Percentiles rank a stretch among this genome's conserved stretches.
Evolutionary conservation across 441 rosid species (phyloP).

Genomic region (Geranium incanum): DNA sequence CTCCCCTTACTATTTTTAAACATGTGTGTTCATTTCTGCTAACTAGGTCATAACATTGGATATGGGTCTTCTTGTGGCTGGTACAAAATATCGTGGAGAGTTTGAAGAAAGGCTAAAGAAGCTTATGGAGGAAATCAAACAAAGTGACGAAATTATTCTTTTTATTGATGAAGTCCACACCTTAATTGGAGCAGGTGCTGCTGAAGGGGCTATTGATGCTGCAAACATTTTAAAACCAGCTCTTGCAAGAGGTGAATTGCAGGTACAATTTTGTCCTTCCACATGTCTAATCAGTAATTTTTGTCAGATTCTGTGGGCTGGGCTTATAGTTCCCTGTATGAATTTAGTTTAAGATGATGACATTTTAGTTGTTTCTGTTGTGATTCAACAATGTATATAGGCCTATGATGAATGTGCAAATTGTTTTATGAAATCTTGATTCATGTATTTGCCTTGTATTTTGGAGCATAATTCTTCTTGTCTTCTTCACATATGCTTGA

Average conservation of each 20-base stretch:
- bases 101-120: slow-evolving; percentile 89
- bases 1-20: neutral
- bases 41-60: slow-evolving; percentile 80
- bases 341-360: neutral
- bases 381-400: neutral
- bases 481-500: too few species aligned
- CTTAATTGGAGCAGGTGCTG: slow-evolving; percentile 83
- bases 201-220: slow-evolving; percentile 92
- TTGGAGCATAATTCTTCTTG: neutral
- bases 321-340: neutral
- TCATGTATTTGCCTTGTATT: neutral
- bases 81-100: slow-evolving; percentile 96
- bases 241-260: slow-evolving; percentile 94
- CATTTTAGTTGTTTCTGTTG: neutral
- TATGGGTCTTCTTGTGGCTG: slow-evolving; percentile 96
- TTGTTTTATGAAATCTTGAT: neutral
- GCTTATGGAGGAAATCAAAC: slow-evolving; percentile 81
- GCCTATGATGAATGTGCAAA: too few species aligned
- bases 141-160: slow-evolving; percentile 74
- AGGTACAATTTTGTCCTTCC: slow-evolving; percentile 33
- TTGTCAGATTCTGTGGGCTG: neutral
- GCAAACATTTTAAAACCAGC: slow-evolving; percentile 94
- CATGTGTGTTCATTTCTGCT: slow-evolving; percentile 11
- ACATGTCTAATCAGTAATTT: neutral
- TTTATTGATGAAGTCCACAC: slow-evolving; percentile 97